Evolutionary conservation across 2,329 filamentous ascomycete species (phyloP), one percentile per base, ranked within the genome.

Genomic region (Ceratocystis smalleyi): DNA sequence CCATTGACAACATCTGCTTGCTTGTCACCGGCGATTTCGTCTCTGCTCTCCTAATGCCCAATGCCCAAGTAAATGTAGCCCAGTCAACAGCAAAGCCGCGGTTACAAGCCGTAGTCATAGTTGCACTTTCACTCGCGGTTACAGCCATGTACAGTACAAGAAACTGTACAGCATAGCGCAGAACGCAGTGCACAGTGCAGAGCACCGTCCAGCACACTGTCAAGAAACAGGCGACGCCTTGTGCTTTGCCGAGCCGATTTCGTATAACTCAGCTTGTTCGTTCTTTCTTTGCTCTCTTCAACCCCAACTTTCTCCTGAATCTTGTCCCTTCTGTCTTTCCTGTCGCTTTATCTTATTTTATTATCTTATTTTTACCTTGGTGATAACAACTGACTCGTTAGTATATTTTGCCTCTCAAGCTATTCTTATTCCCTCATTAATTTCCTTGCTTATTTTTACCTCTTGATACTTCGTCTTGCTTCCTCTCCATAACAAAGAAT

Each of bases 201-300:
- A 35, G 19, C 27, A 57, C 24, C n/a, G 51, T 7, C 5, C 24
- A 1, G n/a, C 27, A 35, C 27, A 8, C 24, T 35, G 35, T 40
- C 35, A 12, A 40, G 35, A 4, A 40, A 17, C 51, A n/a, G 32
- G 27, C 27, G 27, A 30, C 24, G 51, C 51, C 27, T 40, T 57
- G 51, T 57, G n/a, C 51, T 57, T 57, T 61, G n/a, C 43, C 59
- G 12, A 43, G n/a, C 59, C 35, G 35, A 43, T 61, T 61, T 43
- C 35, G 35, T 43, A 43, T 43, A 61, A 43, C 59, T 45, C 32
- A 45, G 59, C 59, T 61, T 59, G 35, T 35, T 59, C 19, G 8
- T 35, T 55, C 27, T n/a, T 59, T 60, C 35, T 60, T 60, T 7
- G n/a, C 35, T 43, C 32, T 43, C 40, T 60, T 60, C 22, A 43